phyloP scores from a whole-genome alignment of 2,329 filamentous ascomycete species.

The Zelopaecilomyces penicillatus region DNA sequence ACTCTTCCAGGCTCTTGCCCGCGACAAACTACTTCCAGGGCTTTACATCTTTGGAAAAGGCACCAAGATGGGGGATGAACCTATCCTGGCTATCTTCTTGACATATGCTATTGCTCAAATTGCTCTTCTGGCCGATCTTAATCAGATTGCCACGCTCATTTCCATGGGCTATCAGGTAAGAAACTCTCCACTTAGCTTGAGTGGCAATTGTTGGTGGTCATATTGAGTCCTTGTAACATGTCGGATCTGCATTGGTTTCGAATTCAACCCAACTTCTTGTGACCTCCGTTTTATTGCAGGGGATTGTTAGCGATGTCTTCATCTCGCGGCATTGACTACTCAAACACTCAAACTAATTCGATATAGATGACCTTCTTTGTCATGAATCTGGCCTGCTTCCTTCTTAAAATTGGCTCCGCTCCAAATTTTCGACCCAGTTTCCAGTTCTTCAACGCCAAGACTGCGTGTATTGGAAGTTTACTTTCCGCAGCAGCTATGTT shows the following conservation, averaged over 20 bases:
- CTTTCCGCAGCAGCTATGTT: conserved; percentile 78
- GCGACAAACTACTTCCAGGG: conserved; percentile 71
- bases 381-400: conserved; percentile 79
- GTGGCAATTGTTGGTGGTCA: background rate
- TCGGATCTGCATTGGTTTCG: background rate
- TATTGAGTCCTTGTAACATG: background rate
- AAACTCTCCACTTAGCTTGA: background rate
- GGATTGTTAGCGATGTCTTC: background rate
- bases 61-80: conserved; percentile 63
- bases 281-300: background rate
- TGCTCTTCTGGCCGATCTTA: conserved; percentile 74
- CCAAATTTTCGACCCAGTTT: conserved; percentile 86
- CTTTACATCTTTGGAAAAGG: conserved; percentile 67
- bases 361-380: conserved; percentile 76
- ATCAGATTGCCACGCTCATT: conserved; percentile 81
- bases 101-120: conserved; percentile 70
- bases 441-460: conserved; percentile 82
- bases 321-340: background rate
- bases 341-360: conserved; percentile 7
- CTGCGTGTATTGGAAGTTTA: conserved; percentile 66
- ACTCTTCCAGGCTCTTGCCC: conserved; percentile 71
- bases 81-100: conserved; percentile 64
- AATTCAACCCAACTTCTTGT: background rate
- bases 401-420: conserved; percentile 78
- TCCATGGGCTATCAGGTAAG: conserved; percentile 76